Conservation (phyloP, 805 yeast species). For the Myxozyma geophila region DNA sequence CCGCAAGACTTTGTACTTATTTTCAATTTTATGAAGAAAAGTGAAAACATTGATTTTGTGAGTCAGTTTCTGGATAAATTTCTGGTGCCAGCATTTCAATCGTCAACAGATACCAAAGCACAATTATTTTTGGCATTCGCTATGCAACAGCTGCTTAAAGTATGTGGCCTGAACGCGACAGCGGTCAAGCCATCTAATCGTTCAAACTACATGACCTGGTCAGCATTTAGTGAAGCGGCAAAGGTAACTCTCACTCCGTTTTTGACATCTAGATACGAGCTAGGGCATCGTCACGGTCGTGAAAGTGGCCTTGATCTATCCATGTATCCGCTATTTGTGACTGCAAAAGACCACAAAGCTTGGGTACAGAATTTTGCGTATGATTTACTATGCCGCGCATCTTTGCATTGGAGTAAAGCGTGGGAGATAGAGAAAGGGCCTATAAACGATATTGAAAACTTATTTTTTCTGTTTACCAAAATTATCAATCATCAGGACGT, state of each 20-base stretch:
- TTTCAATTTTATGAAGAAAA: conserved; percentile 63
- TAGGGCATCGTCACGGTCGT: conserved; percentile 45
- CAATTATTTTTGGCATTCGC: conserved; percentile 85
- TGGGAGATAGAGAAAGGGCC: not conserved
- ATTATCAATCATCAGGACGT: conserved; percentile 72
- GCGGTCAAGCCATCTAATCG: conserved; percentile 3
- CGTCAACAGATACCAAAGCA: conserved; percentile 82
- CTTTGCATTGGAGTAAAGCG: conserved; percentile 40
- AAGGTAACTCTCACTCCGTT: conserved; percentile 77
- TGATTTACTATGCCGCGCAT: conserved; percentile 58
- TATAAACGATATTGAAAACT: not conserved
- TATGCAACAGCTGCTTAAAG: conserved; percentile 81
- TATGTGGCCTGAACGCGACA: conserved; percentile 54
- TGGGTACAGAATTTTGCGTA: conserved; percentile 78
- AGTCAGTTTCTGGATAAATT: conserved; percentile 65
- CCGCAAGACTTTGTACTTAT: conserved; percentile 56
- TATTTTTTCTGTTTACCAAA: conserved; percentile 63
- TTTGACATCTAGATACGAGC: conserved; percentile 68
- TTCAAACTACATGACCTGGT: conserved; percentile 55
- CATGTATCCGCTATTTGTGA: conserved; percentile 66
- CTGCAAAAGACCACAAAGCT: conserved; percentile 48
- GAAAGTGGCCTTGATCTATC: conserved; percentile 44
- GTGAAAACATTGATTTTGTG: conserved; percentile 69
- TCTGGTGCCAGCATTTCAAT: conserved; percentile 85
- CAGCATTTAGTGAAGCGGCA: conserved; percentile 64